A percentile compares a stretch with the other conserved stretches of the same genome.
Conservation (phyloP, 306 rosid genomes). For the Fragaria nilgerrensis region DNA sequence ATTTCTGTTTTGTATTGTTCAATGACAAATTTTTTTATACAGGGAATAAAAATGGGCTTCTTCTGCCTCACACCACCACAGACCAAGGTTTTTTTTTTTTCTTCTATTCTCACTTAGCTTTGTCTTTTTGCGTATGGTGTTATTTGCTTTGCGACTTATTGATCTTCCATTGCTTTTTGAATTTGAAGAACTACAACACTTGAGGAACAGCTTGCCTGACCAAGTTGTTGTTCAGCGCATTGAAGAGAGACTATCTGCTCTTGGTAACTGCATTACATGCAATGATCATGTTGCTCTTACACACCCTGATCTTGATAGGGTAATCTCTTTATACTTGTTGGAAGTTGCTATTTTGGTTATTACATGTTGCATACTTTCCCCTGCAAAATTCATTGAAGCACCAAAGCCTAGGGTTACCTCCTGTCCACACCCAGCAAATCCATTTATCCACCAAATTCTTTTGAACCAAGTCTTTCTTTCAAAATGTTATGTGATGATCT, state of each 20-base stretch:
- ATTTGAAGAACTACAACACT: conserved; percentile 82
- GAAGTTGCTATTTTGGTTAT: background rate
- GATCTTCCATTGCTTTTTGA: conserved; percentile 11
- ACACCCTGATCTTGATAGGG: conserved; percentile 95
- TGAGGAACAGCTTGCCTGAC: conserved; percentile 94
- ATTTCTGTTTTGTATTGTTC: background rate
- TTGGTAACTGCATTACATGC: conserved; percentile 92
- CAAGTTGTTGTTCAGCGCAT: conserved; percentile 85
- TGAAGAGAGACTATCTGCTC: conserved; percentile 86
- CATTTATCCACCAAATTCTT: background rate
- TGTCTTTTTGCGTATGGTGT: background rate
- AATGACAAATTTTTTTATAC: conserved; percentile 3
- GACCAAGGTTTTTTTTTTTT: conserved; percentile 59
- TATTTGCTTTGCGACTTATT: background rate
- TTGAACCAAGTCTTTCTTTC: background rate
- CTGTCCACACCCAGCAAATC: background rate
- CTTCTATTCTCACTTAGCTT: background rate
- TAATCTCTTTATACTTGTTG: conserved; percentile 20
- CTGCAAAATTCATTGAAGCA: background rate
- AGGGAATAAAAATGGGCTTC: conserved; percentile 98
- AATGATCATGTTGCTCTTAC: conserved; percentile 94
- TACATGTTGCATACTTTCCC: background rate
- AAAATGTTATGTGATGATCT: background rate
- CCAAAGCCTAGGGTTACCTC: background rate
- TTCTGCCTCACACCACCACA: conserved; percentile 87